phyloP scores from a whole-genome alignment of 116 monocot species.

The Posidonia oceanica region DNA sequence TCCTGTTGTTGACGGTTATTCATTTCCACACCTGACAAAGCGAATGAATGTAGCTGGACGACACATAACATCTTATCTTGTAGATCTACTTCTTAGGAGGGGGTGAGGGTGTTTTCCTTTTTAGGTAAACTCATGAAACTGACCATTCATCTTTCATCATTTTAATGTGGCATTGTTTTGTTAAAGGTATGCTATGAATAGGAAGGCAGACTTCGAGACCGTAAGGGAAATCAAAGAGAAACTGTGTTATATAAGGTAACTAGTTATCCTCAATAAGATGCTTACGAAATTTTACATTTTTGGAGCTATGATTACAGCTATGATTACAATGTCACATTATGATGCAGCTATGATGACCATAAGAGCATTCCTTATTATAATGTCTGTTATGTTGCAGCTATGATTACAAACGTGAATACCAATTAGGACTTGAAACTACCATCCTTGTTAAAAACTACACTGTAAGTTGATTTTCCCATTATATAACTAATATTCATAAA shows the following conservation, averaged over 20 bases:
- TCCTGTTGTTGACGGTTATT: constrained; percentile 96
- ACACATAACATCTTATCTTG: constrained; percentile 97
- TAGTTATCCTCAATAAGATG: background rate
- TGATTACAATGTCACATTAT: background rate
- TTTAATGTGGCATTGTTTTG: constrained; percentile 5
- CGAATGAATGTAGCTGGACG: constrained; percentile 99
- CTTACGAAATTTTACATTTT: background rate
- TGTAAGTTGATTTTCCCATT: constrained; percentile 39
- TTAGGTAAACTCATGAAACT: background rate
- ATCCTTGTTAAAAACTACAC: constrained; percentile 94
- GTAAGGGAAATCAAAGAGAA: constrained; percentile 90
- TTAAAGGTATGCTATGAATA: constrained; percentile 89
- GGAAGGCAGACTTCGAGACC: constrained; percentile 90
- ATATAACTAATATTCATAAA: too few species aligned
- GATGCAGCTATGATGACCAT: constrained; percentile 77
- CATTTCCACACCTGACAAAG: constrained; percentile 94
- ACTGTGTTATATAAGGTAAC: constrained; percentile 81
- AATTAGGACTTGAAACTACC: constrained; percentile 93
- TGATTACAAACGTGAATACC: constrained; percentile 97
- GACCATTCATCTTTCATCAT: background rate
- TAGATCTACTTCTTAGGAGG: constrained; percentile 81
- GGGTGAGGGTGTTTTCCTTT: constrained; percentile 34
- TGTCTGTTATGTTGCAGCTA: constrained; percentile 43
- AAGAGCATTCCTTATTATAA: background rate
- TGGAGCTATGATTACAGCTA: background rate